Evolutionary conservation across 345 rosid species (phyloP), one percentile per base, ranked within the genome.

Genomic region (Turnera subulata): DNA sequence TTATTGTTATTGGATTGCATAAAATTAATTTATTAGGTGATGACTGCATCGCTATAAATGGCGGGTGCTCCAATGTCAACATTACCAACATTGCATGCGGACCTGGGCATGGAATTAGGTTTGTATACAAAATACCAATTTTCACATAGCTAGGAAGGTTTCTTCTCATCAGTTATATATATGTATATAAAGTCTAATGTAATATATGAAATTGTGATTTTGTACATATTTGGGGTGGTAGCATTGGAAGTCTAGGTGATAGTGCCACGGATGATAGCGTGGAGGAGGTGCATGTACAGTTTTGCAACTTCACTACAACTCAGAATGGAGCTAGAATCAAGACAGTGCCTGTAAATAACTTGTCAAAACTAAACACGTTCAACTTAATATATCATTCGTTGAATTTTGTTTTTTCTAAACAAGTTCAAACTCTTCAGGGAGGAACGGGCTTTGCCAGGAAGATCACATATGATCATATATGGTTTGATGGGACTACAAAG

Each of bases 231-330:
- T 1, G n/a, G n/a, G n/a, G 48, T 15, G 39, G 2, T 15, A 85
- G 93, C 46, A 50, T 85, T 12, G 93, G 89, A 58, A 85, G 86
- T 73, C 51, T 85, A 23, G 84, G 93, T 38, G 37, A n/a, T n/a
- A 19, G 53, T 35, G 80, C 75, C 40, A 39, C 44, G 0, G 0
- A 51, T 6, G 73, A 76, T 0, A 37, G 20, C 0, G 92, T 73
- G 22, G 76, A 82, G 29, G 67, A 63, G 1, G 66, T 85, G 22
- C 64, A 46, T 24, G 79, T 79, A 14, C 62, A n/a, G 32, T 14
- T 69, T 22, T 71, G 83, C 45, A 78, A 51, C 20, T 85, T 80
- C 64, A 53, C 52, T 17, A 46, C 58, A 21, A 68, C 86, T 0
- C 23, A 24, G 39, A 71, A 77, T 50, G 86, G 89, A 44, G 86